Evolutionary conservation across 208 protist genomes (phyloP), one percentile per base, ranked within the genome.

Genomic region (Leishmania guyanensis): DNA sequence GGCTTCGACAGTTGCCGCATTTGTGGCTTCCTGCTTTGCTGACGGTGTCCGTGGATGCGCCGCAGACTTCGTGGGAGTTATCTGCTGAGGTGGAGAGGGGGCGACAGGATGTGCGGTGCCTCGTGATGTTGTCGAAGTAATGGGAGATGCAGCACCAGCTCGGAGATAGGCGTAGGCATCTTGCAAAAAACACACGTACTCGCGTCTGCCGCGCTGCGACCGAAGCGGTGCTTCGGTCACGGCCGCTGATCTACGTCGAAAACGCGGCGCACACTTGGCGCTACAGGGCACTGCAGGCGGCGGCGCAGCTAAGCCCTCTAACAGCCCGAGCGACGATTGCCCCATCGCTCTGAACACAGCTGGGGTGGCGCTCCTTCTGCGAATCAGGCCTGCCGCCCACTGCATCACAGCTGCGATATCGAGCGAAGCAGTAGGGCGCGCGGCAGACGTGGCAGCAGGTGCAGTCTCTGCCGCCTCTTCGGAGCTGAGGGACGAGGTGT

Each of bases 81-180:
- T 20, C n/a, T 53, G 68, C 46, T 2, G 22, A 9, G 26, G 43
- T 51, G 43, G 53, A 33, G 68, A 72, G 22, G 68, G n/a, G 33
- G 68, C 43, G 17, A n/a, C 68, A 51, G 71, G 48, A 60, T 54
- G 48, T 39, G 76, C 20, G 0, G 79, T 43, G 53, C 26, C 68
- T 22, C 2, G 68, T 6, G 36, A 26, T 9, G 22, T 2, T 33
- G 36, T 50, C 4, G 26, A 48, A n/a, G 20, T 72, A 51, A 22
- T 29, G 43, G 29, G 29, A 36, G 29, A 22, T 0, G 39, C 26
- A 10, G 50, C 46, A 3, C n/a, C 26, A 17, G 56, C 17, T 6
- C 77, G 76, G 29, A 97, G 74, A 70, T 92, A 89, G 22, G 74
- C 73, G 77, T 86, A 85, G 43, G 88, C 92, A 72, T 97, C 93